Percentiles rank a stretch among this genome's conserved stretches.
Conservation (phyloP, 768 basidiomycete genomes). For the Trametes meyenii region DNA sequence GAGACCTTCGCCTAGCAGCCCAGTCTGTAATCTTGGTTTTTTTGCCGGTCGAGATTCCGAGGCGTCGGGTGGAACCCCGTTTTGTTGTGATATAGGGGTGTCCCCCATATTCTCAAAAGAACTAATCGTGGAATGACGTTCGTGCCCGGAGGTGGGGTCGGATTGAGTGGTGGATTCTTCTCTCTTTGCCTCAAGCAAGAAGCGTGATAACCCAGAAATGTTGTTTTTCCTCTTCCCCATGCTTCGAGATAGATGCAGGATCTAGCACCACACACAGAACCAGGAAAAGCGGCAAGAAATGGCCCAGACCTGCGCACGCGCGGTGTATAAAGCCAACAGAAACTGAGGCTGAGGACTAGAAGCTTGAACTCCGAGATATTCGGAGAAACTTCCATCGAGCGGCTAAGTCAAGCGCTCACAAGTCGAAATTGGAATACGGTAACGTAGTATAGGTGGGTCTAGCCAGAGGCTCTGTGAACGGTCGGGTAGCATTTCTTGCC, state of each 20-base stretch:
- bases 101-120: neutral
- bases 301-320: no score
- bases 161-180: neutral
- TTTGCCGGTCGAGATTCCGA: constrained; percentile 37
- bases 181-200: constrained; percentile 3
- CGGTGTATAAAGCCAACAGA: no score
- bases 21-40: constrained; percentile 33
- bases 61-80: neutral
- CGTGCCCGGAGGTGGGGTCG: neutral
- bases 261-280: neutral
- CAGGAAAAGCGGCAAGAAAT: neutral
- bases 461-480: no score
- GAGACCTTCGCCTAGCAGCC: constrained; percentile 34
- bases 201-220: constrained; percentile 19
- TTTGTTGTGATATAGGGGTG: neutral
- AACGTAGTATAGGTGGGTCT: no score
- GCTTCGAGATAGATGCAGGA: neutral
- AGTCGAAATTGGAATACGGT: no score
- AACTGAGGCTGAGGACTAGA: no score
- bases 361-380: no score
- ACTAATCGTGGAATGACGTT: no score
- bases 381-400: no score
- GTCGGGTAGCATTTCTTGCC: no score
- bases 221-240: constrained; percentile 23
- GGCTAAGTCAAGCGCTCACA: no score